These are phyloP conservation scores for Panicum miliaceum DNA, from an alignment of 176 grass and related monocot species.

Conservation along the genomic window DNA sequence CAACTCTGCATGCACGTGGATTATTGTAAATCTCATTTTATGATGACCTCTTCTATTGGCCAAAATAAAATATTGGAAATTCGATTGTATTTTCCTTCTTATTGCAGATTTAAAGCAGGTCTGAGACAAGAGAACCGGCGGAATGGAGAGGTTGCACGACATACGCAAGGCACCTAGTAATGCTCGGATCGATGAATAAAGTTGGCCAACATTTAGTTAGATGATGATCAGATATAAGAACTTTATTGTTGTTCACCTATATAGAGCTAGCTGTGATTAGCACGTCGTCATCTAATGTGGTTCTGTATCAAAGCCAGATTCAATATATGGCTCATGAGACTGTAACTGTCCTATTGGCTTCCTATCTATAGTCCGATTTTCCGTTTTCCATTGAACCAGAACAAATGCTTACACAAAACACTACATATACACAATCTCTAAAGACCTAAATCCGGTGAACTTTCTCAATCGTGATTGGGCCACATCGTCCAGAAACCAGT, in stretches of 20 bases:
- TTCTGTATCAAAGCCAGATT: neutral
- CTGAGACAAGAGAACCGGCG: slow-evolving; percentile 3
- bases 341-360: neutral
- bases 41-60: neutral
- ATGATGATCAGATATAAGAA: neutral
- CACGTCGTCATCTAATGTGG: neutral
- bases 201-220: slow-evolving; percentile 18
- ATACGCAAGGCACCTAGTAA: neutral
- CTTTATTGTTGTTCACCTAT: neutral
- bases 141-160: slow-evolving; percentile 19
- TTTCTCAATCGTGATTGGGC: too few relatives aligned
- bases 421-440: neutral
- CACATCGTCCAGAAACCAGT: too few relatives aligned
- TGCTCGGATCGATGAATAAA: slow-evolving; percentile 8
- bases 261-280: neutral
- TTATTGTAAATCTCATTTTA: slow-evolving; percentile 11
- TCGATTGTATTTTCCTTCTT: neutral
- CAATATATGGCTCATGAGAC: neutral
- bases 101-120: slow-evolving; percentile 24
- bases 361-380: neutral
- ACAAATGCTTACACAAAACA: neutral
- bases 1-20: too few relatives aligned
- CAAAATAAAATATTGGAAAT: neutral
- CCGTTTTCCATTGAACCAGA: neutral
- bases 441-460: too few relatives aligned